Evolutionary conservation across 2,329 filamentous ascomycete species (phyloP), one percentile per base, ranked within the genome.

Genomic region (Erysiphe pulchra): DNA sequence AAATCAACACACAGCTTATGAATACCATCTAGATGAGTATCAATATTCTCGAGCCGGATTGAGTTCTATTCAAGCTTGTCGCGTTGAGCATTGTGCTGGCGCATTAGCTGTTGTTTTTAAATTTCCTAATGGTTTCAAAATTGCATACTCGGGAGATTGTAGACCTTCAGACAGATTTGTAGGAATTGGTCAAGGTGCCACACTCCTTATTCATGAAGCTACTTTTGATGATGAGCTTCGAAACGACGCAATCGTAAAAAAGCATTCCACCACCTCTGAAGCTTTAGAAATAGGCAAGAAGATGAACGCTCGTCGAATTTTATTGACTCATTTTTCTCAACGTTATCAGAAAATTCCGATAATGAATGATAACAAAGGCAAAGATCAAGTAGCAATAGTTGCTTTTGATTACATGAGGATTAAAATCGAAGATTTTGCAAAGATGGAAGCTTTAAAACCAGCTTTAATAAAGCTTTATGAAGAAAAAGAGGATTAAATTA

Each of bases 291-390:
- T 95, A 2, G 87, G 79, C 1, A 68, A 70, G 12, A 63, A 66
- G 41, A 98, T 98, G 90, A 62, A 70, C 28, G 90, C 86, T 0
- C 73, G 77, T 51, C 69, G 81, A 14, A 77, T 90, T 14, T 63
- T 98, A 46, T 68, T 98, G 43, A 98, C 90, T 8, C 90, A 98
- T 60, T 98, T 98, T 62, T 86, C 78, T 46, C 90, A 98, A 64
- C 71, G 90, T 8, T 98, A 98, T 60, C 79, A 50, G 60, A 61
- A 48, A 57, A 60, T 56, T 44, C 55, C 54, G 5, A 54, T 57
- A 34, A 60, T 61, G 54, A 60, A 67, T 14, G 59, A 58, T 37
- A 50, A 58, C 6, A 59, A 61, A 31, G 62, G 59, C 6, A 62
- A 61, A 17, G 66, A 73, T 49, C 70, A 76, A 64, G 73, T 75